These are phyloP conservation scores for Delitschia confertaspora DNA, from an alignment of 495 filamentous ascomycete genomes.

Conservation along the genomic window DNA sequence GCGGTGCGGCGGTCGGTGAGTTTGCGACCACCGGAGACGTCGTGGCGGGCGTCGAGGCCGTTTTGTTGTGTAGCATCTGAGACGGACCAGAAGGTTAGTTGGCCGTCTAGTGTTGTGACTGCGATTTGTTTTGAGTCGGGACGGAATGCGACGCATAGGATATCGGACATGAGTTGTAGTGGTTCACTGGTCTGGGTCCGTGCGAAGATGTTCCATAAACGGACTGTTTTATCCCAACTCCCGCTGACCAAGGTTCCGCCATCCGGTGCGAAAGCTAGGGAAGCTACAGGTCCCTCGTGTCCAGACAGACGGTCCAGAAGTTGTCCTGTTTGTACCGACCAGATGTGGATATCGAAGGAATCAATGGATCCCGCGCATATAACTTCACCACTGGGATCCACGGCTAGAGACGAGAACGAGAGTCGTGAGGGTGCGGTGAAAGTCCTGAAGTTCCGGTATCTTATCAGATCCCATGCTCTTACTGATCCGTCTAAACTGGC, in stretches of 20 bases:
- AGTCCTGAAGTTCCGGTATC: constrained; percentile 93
- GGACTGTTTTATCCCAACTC: constrained; percentile 90
- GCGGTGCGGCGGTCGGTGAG: constrained; percentile 78
- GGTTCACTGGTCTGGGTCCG: constrained; percentile 92
- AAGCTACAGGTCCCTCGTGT: constrained; percentile 86
- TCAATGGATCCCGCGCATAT: constrained; percentile 91
- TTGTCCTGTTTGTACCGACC: constrained; percentile 97
- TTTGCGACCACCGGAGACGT: constrained; percentile 87
- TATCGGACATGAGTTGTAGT: constrained; percentile 78
- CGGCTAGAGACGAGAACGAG: constrained; percentile 85
- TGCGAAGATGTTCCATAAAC: constrained; percentile 90
- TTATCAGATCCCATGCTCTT: constrained; percentile 90
- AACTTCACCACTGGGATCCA: constrained; percentile 94
- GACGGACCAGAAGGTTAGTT: constrained; percentile 90
- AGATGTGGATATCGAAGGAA: constrained; percentile 93
- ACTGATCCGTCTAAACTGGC: constrained; percentile 88
- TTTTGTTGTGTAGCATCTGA: constrained; percentile 73
- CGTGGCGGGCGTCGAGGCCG: constrained; percentile 77
- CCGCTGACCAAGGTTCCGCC: constrained; percentile 76
- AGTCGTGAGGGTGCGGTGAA: constrained; percentile 88
- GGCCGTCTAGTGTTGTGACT: constrained; percentile 85
- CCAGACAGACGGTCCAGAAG: constrained; percentile 82
- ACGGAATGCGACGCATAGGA: constrained; percentile 76
- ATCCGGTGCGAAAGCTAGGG: constrained; percentile 78
- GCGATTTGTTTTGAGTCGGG: constrained; percentile 87